A percentile compares a stretch with the other conserved stretches of the same genome.
Evolutionary conservation across 1,284 basidiomycete genomes (phyloP).

Genomic region (Trichosporon sp.): DNA sequence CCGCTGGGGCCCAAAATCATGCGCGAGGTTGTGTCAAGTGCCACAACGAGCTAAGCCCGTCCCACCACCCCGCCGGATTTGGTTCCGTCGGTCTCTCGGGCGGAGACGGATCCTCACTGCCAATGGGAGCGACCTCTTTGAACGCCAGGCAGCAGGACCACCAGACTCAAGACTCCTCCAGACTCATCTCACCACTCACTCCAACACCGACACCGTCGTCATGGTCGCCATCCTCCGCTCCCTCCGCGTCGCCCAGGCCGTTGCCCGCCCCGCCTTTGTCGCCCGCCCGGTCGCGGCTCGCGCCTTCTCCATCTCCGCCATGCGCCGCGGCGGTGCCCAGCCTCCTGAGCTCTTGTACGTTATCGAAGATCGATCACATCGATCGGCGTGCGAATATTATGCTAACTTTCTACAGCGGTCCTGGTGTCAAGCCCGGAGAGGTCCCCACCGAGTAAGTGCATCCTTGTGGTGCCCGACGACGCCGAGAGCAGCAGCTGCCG

Average conservation of each 20-base stretch:
- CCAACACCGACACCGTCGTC: neutral
- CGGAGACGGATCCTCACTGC: conserved; percentile 1
- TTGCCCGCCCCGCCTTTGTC: conserved; percentile 22
- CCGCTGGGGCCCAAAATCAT: neutral
- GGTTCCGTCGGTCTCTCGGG: neutral
- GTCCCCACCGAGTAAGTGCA: conserved; percentile 46
- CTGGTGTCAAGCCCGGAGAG: conserved; percentile 41
- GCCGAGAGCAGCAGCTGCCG: neutral
- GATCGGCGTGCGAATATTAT: neutral
- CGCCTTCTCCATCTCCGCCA: conserved; percentile 40
- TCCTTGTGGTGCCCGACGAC: neutral
- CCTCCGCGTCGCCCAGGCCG: conserved; percentile 27
- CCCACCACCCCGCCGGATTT: neutral
- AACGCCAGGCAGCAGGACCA: neutral
- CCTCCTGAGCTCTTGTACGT: conserved; percentile 30
- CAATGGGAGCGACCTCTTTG: conserved; percentile 8
- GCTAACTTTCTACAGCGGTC: conserved; percentile 22
- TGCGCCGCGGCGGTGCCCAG: conserved; percentile 27
- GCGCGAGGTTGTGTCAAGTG: neutral
- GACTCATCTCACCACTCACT: conserved; percentile 10
- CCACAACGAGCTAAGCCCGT: neutral
- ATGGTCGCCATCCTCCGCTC: conserved; percentile 40
- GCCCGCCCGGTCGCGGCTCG: conserved; percentile 21
- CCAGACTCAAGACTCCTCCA: neutral
- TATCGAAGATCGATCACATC: neutral